Evolutionary conservation across 1,139 yeast genomes (phyloP).

Genomic region (Kurtzmaniella natalensis): DNA sequence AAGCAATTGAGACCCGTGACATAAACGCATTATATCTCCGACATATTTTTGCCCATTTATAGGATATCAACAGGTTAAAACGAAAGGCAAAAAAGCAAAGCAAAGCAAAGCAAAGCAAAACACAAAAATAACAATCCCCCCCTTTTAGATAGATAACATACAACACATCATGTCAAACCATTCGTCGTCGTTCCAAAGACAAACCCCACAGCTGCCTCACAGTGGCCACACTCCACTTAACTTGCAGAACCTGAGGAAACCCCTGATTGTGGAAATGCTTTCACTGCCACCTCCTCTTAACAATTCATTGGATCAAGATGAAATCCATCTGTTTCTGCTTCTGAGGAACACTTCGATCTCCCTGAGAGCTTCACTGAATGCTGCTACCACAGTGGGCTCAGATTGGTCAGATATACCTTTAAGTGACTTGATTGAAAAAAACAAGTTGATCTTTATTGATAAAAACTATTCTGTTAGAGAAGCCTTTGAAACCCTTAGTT

Average conservation of each 20-base stretch:
- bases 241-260: constrained; percentile 42
- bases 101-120: too few species aligned
- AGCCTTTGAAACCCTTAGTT: constrained; percentile 75
- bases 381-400: constrained; percentile 11
- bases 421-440: constrained; percentile 71
- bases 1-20: too few species aligned
- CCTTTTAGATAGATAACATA: too few species aligned
- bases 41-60: too few species aligned
- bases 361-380: constrained; percentile 23
- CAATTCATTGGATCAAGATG: constrained; percentile 22
- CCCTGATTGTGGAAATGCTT: constrained; percentile 77
- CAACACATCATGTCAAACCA: constrained; percentile 9
- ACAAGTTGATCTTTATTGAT: constrained; percentile 68
- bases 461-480: constrained; percentile 67
- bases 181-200: constrained; percentile 8
- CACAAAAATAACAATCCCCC: too few species aligned
- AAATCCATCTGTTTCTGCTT: constrained; percentile 35
- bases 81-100: too few species aligned
- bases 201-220: constrained; percentile 8
- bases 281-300: constrained; percentile 77
- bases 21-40: too few species aligned
- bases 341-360: constrained; percentile 42
- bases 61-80: too few species aligned
- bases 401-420: constrained; percentile 78
- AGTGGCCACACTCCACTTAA: constrained; percentile 1